phyloP scores from a whole-genome alignment of 805 yeast genomes.

The Peterozyma toletana region DNA sequence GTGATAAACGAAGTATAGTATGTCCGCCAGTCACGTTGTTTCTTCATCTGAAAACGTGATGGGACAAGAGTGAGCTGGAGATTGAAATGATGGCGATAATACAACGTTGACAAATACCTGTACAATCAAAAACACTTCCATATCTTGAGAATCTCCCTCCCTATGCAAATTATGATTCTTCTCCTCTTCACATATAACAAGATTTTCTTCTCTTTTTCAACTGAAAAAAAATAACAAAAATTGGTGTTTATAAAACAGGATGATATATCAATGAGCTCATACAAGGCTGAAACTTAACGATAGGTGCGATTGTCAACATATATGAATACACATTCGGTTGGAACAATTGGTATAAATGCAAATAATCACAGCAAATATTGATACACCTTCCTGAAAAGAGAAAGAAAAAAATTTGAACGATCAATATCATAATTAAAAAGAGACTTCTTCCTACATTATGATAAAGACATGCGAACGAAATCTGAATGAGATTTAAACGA shows the following conservation, averaged over 20 bases:
- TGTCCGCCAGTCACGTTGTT: slow-evolving; percentile 44
- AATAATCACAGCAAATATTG: slow-evolving; percentile 35
- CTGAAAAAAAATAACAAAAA: slow-evolving; percentile 14
- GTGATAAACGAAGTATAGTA: slow-evolving; percentile 26
- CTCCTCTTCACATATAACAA: no score
- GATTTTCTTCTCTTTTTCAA: slow-evolving; percentile 14
- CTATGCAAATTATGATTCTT: no score
- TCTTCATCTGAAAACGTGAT: slow-evolving; percentile 6
- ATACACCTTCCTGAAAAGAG: no score
- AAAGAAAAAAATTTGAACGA: no score
- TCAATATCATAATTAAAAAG: no score
- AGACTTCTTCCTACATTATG: no score
- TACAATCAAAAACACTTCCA: slow-evolving; percentile 14
- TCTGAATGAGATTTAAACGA: no score
- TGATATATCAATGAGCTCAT: slow-evolving; percentile 28
- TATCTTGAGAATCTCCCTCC: no score
- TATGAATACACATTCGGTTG: slow-evolving; percentile 39
- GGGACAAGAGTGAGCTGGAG: not conserved
- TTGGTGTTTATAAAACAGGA: not conserved
- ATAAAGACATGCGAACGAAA: no score
- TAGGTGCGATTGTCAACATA: slow-evolving; percentile 43
- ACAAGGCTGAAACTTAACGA: slow-evolving; percentile 63
- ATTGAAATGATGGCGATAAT: not conserved
- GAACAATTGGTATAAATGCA: slow-evolving; percentile 50
- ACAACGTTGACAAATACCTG: slow-evolving; percentile 9